Base-by-base conservation (phyloP, 2,329 filamentous ascomycete genomes). In the Aspergillus eucalypticola region DNA sequence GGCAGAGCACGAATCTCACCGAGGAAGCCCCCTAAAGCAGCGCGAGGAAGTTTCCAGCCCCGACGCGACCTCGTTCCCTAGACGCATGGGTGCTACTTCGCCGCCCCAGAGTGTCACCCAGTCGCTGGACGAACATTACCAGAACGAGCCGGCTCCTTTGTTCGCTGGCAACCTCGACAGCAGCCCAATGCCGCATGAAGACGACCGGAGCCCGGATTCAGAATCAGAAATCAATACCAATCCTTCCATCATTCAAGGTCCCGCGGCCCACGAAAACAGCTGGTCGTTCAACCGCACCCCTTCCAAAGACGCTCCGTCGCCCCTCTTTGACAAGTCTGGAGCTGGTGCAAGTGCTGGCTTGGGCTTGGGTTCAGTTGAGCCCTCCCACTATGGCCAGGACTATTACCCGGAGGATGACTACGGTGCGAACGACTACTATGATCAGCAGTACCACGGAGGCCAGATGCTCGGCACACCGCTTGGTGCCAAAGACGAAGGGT, bases 401-500 rank as follows among this genome's bases (percentile, higher is more conserved):
- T 87, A 90, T 53, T 85, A 88, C 39, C 89, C 66, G 15, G 60
- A 66, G 19, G 67, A 71, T 54, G 70, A 70, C 67, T 74, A 78
- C 58, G 76, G 72, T 51, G 71, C 73, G 10, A 72, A 76, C 42
- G 71, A 73, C 55, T 74, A 75, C 38, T 84, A 71, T 48, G 70
- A 70, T 32, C 63, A 69, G 61, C 69, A 68, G 48, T 79, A 79
- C 62, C 64, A 71, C 27, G 68, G 71, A 56, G 69, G 67, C 17
- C 73, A 74, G 19, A 66, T 67, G 73, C 79, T 65, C 81, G 84
- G 75, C 71, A 83, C 73, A 76, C 84, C 65, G 78, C 85, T 74
- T 82, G 88, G 83, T 60, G 85, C 80, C 61, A 90, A 88, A 73
- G 91, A 97, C 71, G 94, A 98, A 79, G 94, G 93, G 7, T 98